Conservation (phyloP, 2,329 filamentous ascomycete species). For the Hymenoscyphus fructigenus region DNA sequence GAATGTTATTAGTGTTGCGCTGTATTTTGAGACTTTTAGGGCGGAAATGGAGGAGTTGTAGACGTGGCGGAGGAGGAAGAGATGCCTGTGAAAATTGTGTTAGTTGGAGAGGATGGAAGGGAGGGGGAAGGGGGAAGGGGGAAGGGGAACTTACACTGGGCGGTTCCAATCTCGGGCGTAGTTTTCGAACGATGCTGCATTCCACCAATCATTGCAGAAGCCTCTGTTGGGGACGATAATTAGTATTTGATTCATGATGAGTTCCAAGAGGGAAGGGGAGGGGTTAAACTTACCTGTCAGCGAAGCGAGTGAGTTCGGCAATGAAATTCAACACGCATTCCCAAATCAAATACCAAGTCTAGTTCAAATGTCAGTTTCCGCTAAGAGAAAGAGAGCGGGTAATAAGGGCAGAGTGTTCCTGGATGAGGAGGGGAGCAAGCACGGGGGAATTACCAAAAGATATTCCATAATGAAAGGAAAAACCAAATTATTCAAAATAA, state of each 20-base stretch:
- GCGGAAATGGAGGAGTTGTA: constrained; percentile 76
- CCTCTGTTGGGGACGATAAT: constrained; percentile 38
- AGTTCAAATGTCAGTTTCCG: constrained; percentile 28
- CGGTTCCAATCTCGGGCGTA: constrained; percentile 63
- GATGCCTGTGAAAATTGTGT: constrained; percentile 44
- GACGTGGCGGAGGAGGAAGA: constrained; percentile 75
- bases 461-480: constrained; percentile 82
- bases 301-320: constrained; percentile 74
- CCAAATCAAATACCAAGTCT: constrained; percentile 81
- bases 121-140: not conserved
- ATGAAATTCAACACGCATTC: constrained; percentile 72
- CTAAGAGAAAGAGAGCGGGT: too few species aligned
- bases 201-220: constrained; percentile 69
- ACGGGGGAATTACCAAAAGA: constrained; percentile 40
- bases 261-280: not conserved
- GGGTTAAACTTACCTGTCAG: constrained; percentile 52
- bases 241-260: not conserved
- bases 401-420: not conserved
- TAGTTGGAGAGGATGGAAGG: not conserved
- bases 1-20: constrained; percentile 75
- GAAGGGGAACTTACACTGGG: not conserved
- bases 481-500: constrained; percentile 71
- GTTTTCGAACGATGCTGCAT: constrained; percentile 67
- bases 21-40: constrained; percentile 66
- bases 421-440: too few species aligned